These are phyloP conservation scores for Trametes punicea DNA, from an alignment of 768 basidiomycete species.

Conservation along the genomic window DNA sequence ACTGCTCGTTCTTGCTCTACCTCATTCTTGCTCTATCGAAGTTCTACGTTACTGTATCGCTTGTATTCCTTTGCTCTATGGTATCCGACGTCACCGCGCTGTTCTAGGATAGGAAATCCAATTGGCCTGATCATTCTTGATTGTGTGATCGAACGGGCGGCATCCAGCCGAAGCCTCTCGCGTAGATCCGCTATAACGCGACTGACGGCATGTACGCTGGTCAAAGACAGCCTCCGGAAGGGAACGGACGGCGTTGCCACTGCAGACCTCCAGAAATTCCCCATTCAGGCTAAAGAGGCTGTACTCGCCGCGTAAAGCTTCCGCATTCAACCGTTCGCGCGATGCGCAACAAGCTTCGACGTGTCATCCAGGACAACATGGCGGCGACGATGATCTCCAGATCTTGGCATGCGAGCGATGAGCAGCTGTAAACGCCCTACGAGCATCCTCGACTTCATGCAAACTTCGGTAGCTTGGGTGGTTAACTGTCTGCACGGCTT, in stretches of 20 bases:
- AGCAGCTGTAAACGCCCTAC: neutral
- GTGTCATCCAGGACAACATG: neutral
- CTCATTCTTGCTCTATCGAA: neutral
- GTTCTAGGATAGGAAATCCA: slow-evolving; percentile 13
- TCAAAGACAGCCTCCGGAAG: slow-evolving; percentile 10
- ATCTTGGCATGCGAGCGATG: slow-evolving; percentile 2
- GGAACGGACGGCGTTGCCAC: slow-evolving; percentile 2
- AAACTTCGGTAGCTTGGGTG: slow-evolving; percentile 18
- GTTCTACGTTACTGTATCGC: slow-evolving; percentile 13
- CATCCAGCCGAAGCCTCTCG: neutral
- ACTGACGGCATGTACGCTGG: slow-evolving; percentile 8
- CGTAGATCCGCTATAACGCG: slow-evolving; percentile 15
- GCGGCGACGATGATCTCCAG: slow-evolving; percentile 8
- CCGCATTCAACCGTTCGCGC: slow-evolving; percentile 1
- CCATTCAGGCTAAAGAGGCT: slow-evolving; percentile 5
- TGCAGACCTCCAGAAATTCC: slow-evolving; percentile 5
- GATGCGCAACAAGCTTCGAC: slow-evolving; percentile 11
- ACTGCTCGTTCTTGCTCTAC: no score
- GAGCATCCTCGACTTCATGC: slow-evolving; percentile 6
- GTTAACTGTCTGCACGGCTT: neutral
- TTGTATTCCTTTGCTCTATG: slow-evolving; percentile 9
- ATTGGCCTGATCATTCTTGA: slow-evolving; percentile 1
- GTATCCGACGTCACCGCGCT: slow-evolving; percentile 9
- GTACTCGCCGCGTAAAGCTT: slow-evolving; percentile 13
- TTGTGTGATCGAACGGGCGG: slow-evolving; percentile 3